Evolutionary conservation across 2,329 filamentous ascomycete genomes (phyloP), one percentile per base, ranked within the genome.

Genomic region (Xylariaceae sp.): DNA sequence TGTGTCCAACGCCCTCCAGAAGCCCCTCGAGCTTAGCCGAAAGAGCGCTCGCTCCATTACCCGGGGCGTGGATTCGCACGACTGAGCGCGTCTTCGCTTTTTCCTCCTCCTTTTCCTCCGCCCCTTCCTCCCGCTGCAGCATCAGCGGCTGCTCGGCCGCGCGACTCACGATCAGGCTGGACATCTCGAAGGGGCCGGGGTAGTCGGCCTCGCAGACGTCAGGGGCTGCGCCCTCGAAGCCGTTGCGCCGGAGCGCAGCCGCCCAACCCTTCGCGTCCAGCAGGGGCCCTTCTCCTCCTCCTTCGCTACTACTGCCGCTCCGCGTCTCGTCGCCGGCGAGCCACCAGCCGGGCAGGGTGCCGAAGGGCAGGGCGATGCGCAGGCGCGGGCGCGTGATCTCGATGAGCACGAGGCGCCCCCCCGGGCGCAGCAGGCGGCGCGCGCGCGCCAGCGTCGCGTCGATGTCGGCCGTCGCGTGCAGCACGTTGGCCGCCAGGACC

Each of bases 391-490:
- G 13, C n/a, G 28, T 36, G 15, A 33, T 23, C 19, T 39, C 37
- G 19, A 39, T 22, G 15, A 39, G 12, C 16, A 39, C 25, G 3
- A 42, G 34, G 7, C 23, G 30, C 1, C 49, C 50, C 11, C 41
- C 39, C 8, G 48, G 45, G 12, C 42, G 43, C 11, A 53, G 29
- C 1, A 51, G 34, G 21, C 31, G 31, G 3, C 43, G 40, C 3
- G 47, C 33, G 16, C 49, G 44, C 5, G 22, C 6, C 19, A 53
- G 28, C 1, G 47, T 46, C 2, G 33, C 15, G 1, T 36, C 19
- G 12, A 53, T 19, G 5, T 35, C 29, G 1, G 27, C 21, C 3
- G 50, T 52, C 4, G 50, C 50, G 28, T 52, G 50, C 9, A 52
- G 23, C 12, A 51, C 46, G 23, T 48, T 44, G 2, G 34, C 32